phyloP scores from a whole-genome alignment of 2,329 filamentous ascomycete species.

The Cladophialophora immunda region DNA sequence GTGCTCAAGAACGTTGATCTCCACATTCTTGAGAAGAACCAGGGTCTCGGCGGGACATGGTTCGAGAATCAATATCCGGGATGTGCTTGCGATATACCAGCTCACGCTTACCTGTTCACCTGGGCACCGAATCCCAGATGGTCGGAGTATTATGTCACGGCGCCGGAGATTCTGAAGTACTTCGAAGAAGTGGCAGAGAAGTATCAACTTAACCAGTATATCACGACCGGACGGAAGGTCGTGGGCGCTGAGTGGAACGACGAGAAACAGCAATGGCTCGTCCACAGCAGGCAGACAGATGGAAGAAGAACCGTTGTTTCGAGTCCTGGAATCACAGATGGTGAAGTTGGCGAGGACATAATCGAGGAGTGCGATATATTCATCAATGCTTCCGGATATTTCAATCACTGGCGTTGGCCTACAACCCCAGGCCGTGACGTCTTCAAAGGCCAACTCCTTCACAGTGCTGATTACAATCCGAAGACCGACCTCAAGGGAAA shows the following conservation, averaged over 20 bases:
- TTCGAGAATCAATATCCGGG: conserved; percentile 30
- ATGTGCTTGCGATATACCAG: conserved; percentile 25
- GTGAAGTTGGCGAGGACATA: conserved; percentile 35
- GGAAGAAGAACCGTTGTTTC: conserved; percentile 2
- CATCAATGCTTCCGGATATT: conserved; percentile 51
- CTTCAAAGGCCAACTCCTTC: conserved; percentile 57
- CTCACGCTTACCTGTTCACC: conserved; percentile 34
- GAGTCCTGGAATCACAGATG: not conserved
- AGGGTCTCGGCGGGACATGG: conserved; percentile 52
- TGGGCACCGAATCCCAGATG: conserved; percentile 40
- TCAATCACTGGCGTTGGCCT: conserved; percentile 56
- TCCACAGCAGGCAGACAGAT: conserved; percentile 10
- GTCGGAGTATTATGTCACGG: conserved; percentile 38
- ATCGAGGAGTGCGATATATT: conserved; percentile 42
- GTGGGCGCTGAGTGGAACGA: conserved; percentile 17
- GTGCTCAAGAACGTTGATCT: conserved; percentile 43
- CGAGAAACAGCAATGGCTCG: conserved; percentile 17
- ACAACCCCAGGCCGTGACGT: conserved; percentile 56
- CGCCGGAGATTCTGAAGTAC: conserved; percentile 43
- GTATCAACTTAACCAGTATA: conserved; percentile 28
- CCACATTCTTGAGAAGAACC: conserved; percentile 50
- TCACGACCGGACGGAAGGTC: conserved; percentile 21
- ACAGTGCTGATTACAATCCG: conserved; percentile 55
- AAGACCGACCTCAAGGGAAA: conserved; percentile 14
- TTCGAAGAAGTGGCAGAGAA: conserved; percentile 41